Evolutionary conservation across 129 eudicot species (phyloP), one percentile per base, ranked within the genome.

Genomic region (Scalesia atractyloides): DNA sequence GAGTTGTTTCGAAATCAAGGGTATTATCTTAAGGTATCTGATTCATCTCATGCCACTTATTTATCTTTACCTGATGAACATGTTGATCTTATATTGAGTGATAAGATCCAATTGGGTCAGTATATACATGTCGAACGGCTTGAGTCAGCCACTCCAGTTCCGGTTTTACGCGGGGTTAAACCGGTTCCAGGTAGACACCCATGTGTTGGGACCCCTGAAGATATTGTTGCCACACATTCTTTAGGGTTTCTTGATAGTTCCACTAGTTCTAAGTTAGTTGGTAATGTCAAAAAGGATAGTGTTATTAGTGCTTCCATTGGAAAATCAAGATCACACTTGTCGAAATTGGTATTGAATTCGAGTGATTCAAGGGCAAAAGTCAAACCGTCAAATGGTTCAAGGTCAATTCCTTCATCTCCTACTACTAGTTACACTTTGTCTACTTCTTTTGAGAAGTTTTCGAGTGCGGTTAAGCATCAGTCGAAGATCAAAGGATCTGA

Each of bases 1-100:
- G 92, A 93, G 76, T 82, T 93, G 13, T 93, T 89, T 24, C 82
- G 84, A 10, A 93, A 84, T 53, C 88, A 87, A 87, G 98, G 98
- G 73, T 89, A 89, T 79, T 93, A 93, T 68, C 81, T 93, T 12
- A 92, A 89, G 91, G 98, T 89, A 64, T 92, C 98, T 2, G 98
- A 93, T 79, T 93, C 96, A 10, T 93, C 96, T 73, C 98, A 93
- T 70, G 98, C 96, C 66, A 93, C 96, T 43, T 93, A 93, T 74
- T 96, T 93, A 0, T 87, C 98, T 69, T 78, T 93, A 13, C 95
- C 96, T 75, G 95, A 92, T 87, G 88, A 92, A 68, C 86, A 84
- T 58, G 82, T 84, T 73, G 98, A 92, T 75, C 79, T 92, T 14
- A 92, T 93, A 73, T 68, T 82, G 14, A 89, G 96, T 76, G 96